These are phyloP conservation scores for Talaromyces wortmannii DNA, from an alignment of 495 filamentous ascomycete genomes.

Conservation along the genomic window DNA sequence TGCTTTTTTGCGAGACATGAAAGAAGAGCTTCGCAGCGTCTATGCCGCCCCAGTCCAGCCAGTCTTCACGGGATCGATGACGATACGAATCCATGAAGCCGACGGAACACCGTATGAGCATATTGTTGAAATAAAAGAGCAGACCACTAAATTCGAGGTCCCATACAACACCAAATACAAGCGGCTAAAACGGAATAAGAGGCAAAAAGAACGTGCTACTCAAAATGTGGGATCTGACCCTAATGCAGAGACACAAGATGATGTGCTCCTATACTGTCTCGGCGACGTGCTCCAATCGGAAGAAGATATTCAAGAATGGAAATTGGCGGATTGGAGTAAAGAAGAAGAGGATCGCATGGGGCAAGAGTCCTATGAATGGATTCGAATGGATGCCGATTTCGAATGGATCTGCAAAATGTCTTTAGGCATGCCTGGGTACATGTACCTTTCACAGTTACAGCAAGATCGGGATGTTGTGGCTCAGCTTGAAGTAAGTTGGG, in stretches of 20 bases:
- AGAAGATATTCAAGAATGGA: constrained; percentile 80
- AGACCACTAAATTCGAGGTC: constrained; percentile 76
- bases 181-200: constrained; percentile 83
- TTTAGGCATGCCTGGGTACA: constrained; percentile 81
- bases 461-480: constrained; percentile 96
- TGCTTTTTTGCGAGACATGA: constrained; percentile 74
- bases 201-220: constrained; percentile 70
- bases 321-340: constrained; percentile 76
- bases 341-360: constrained; percentile 87
- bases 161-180: constrained; percentile 99
- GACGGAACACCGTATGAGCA: constrained; percentile 99
- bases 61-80: constrained; percentile 92
- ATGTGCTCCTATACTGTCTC: constrained; percentile 82
- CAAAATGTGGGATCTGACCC: constrained; percentile 56
- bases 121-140: constrained; percentile 89
- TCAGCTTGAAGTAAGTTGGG: constrained; percentile 65
- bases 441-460: constrained; percentile 95
- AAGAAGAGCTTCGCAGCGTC: constrained; percentile 67
- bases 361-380: constrained; percentile 96
- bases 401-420: constrained; percentile 88
- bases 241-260: constrained; percentile 65
- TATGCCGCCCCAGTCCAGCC: constrained; percentile 64
- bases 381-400: constrained; percentile 95
- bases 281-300: constrained; percentile 82
- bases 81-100: constrained; percentile 94